Percentiles rank a stretch among this genome's conserved stretches.
These are phyloP conservation scores for Sonneratia caseolaris DNA, from an alignment of 345 rosid species.

Conservation along the genomic window DNA sequence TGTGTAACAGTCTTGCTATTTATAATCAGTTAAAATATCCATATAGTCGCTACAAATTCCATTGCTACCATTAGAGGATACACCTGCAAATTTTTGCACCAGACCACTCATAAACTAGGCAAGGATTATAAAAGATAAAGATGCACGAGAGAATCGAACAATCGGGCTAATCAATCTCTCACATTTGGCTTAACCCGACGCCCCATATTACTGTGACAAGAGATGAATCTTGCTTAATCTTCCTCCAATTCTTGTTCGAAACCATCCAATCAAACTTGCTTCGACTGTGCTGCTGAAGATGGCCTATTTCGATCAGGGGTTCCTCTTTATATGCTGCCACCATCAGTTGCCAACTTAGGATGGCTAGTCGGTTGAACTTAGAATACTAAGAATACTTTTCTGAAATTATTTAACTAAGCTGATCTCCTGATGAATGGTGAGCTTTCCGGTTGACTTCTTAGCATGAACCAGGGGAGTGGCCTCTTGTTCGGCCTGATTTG, in stretches of 20 bases:
- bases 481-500: slow-evolving; percentile 23
- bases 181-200: slow-evolving; percentile 78
- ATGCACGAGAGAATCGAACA: not conserved
- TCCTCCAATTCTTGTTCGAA: not conserved
- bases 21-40: slow-evolving; percentile 58
- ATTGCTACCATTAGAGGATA: slow-evolving; percentile 73
- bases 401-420: not conserved
- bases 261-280: not conserved
- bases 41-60: slow-evolving; percentile 54
- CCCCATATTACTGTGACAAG: slow-evolving; percentile 25
- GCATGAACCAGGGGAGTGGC: slow-evolving; percentile 36
- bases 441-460: slow-evolving; percentile 4
- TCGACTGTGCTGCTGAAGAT: not conserved
- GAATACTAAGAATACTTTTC: not conserved
- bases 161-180: not conserved
- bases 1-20: slow-evolving; percentile 31
- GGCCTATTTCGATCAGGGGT: not conserved
- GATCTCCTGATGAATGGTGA: not conserved
- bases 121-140: not conserved
- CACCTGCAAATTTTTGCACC: slow-evolving; percentile 25
- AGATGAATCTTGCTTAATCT: not conserved
- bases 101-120: not conserved
- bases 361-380: not conserved
- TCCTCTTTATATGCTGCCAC: not conserved
- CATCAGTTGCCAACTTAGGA: not conserved